Evolutionary conservation across 2,329 filamentous ascomycete species (phyloP).

Genomic region (Chaetomium sp.): DNA sequence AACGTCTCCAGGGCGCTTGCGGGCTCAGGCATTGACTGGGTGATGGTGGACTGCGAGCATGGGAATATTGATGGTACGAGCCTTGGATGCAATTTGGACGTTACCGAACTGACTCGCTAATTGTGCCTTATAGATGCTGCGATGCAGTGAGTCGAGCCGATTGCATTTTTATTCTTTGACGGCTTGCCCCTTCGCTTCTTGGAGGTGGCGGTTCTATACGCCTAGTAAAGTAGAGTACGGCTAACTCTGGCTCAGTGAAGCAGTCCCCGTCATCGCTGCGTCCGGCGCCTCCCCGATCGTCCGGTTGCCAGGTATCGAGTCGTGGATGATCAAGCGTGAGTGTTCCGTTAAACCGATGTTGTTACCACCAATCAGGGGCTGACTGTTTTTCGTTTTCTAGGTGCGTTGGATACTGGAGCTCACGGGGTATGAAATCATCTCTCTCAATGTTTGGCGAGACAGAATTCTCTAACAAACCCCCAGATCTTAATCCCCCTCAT

Average conservation of each 20-base stretch:
- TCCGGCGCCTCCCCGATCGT: constrained; percentile 50
- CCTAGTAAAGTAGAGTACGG: too few relatives aligned
- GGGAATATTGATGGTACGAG: constrained; percentile 47
- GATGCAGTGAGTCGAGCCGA: constrained; percentile 36
- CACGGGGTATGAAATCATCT: constrained; percentile 41
- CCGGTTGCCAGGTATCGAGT: constrained; percentile 50
- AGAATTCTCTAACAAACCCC: background rate
- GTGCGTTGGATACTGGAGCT: constrained; percentile 52
- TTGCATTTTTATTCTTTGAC: too few relatives aligned
- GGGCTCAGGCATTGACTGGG: constrained; percentile 58
- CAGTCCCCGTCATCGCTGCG: constrained; percentile 49
- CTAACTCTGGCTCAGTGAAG: constrained; percentile 30
- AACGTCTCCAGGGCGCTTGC: constrained; percentile 56
- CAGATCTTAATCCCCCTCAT: constrained; percentile 48
- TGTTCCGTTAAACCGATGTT: constrained; percentile 8
- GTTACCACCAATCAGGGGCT: background rate
- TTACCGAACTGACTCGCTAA: background rate
- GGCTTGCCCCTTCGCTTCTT: too few relatives aligned
- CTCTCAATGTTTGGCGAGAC: background rate
- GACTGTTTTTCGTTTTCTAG: constrained; percentile 28
- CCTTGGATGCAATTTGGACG: background rate
- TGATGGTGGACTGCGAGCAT: constrained; percentile 55
- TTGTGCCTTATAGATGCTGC: constrained; percentile 36
- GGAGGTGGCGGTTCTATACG: too few relatives aligned
- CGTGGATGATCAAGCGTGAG: constrained; percentile 52